These are phyloP conservation scores for Cucumis melo DNA, from an alignment of 306 rosid species.

Conservation along the genomic window DNA sequence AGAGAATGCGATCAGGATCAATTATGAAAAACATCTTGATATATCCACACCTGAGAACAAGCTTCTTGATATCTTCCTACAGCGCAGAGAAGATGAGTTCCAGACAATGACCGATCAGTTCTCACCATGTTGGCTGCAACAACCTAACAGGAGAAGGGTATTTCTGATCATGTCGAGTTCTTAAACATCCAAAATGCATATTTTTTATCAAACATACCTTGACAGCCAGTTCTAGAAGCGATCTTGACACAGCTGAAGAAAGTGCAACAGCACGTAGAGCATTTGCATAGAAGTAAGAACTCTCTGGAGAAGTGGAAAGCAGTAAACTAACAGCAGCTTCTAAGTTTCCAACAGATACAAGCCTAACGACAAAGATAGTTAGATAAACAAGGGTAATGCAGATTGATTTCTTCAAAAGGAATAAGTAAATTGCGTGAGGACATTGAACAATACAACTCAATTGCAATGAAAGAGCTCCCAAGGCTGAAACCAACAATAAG, in stretches of 20 bases:
- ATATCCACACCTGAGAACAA: constrained; percentile 79
- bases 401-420: neutral
- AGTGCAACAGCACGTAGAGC: constrained; percentile 96
- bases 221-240: constrained; percentile 94
- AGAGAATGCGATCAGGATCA: neutral
- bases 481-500: neutral
- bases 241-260: constrained; percentile 82
- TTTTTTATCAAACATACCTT: constrained; percentile 44
- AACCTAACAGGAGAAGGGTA: constrained; percentile 38
- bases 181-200: constrained; percentile 14
- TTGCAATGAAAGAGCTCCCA: neutral
- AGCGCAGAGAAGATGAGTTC: constrained; percentile 97
- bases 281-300: constrained; percentile 77
- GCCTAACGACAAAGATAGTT: constrained; percentile 31
- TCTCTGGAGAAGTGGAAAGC: constrained; percentile 98
- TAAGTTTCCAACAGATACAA: constrained; percentile 76
- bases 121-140: constrained; percentile 99
- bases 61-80: constrained; percentile 99
- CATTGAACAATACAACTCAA: neutral
- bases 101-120: constrained; percentile 89
- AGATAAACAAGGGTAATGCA: constrained; percentile 5
- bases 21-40: neutral
- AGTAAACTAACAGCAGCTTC: constrained; percentile 88
- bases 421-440: neutral
- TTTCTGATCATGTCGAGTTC: constrained; percentile 7